Conservation (phyloP, 352 stramenopile genomes). For the Blastocystis sp. region DNA sequence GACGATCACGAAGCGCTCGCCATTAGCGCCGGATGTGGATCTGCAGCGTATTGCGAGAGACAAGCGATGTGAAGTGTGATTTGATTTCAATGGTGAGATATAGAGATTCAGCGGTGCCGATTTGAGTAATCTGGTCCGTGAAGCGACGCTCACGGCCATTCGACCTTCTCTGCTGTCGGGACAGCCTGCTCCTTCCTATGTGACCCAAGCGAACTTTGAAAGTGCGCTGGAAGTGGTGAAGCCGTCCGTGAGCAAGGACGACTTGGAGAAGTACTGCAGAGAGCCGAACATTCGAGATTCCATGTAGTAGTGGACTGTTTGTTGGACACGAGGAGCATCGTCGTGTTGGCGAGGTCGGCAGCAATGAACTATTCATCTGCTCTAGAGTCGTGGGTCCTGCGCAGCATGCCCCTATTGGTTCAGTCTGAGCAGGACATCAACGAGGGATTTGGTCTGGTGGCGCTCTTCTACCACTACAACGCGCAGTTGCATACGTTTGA, state of each 20-base stretch:
- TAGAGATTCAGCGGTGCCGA: slow-evolving; percentile 94
- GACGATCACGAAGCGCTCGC: slow-evolving; percentile 84
- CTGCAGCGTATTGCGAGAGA: slow-evolving; percentile 88
- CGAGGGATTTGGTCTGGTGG: slow-evolving; percentile 46
- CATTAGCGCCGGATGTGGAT: slow-evolving; percentile 83
- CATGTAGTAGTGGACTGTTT: slow-evolving; percentile 6
- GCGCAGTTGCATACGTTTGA: background rate
- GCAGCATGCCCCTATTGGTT: slow-evolving; percentile 34
- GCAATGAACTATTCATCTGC: slow-evolving; percentile 48
- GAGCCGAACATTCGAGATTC: slow-evolving; percentile 46
- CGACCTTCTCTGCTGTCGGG: slow-evolving; percentile 74
- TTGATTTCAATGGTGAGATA: background rate
- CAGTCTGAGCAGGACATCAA: slow-evolving; percentile 40
- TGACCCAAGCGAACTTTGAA: slow-evolving; percentile 75
- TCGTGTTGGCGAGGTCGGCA: background rate
- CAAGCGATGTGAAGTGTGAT: slow-evolving; percentile 80
- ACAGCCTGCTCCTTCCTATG: slow-evolving; percentile 57
- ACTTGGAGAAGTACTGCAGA: slow-evolving; percentile 54
- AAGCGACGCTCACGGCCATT: slow-evolving; percentile 92
- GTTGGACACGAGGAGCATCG: slow-evolving; percentile 14
- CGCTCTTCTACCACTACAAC: slow-evolving; percentile 56
- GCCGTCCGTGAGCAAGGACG: slow-evolving; percentile 74
- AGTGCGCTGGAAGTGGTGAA: slow-evolving; percentile 74
- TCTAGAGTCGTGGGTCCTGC: slow-evolving; percentile 20
- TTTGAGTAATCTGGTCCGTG: slow-evolving; percentile 91